Percentiles rank a stretch among this genome's conserved stretches.
phyloP scores from a whole-genome alignment of 345 rosid species.

The Populus deltoides region DNA sequence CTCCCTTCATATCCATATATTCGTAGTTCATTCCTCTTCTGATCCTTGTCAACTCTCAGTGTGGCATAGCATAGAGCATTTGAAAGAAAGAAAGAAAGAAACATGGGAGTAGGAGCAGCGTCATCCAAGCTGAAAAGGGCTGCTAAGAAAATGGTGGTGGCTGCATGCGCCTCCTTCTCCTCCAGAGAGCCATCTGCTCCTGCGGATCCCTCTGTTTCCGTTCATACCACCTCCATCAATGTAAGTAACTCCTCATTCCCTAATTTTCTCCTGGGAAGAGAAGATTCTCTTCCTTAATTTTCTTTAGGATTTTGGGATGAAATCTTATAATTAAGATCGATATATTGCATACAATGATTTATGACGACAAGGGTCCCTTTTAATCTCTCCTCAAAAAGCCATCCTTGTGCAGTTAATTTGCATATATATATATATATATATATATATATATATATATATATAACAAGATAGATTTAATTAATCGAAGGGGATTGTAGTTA shows the following conservation, averaged over 20 bases:
- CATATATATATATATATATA: too few species aligned
- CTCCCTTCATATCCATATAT: neutral
- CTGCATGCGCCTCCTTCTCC: conserved; percentile 75
- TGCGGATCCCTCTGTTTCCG: conserved; percentile 23
- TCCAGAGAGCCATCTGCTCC: conserved; percentile 34
- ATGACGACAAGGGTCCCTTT: neutral
- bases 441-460: too few species aligned
- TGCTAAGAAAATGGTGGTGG: conserved; percentile 56
- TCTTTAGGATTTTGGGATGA: neutral
- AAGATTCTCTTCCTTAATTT: neutral
- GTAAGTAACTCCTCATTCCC: conserved; percentile 27
- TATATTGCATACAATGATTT: neutral
- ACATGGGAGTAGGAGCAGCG: conserved; percentile 44
- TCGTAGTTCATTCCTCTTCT: neutral
- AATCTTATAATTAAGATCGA: neutral
- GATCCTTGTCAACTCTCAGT: neutral
- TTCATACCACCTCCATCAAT: conserved; percentile 11
- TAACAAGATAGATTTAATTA: neutral
- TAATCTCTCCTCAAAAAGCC: neutral
- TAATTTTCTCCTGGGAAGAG: neutral
- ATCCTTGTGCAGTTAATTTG: neutral
- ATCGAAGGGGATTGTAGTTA: neutral
- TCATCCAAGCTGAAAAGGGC: conserved; percentile 59
- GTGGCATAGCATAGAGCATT: neutral
- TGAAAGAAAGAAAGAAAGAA: neutral